Percentiles rank a stretch among this genome's conserved stretches.
phyloP scores from a whole-genome alignment of 805 yeast species.

The Wickerhamia fluorescens region DNA sequence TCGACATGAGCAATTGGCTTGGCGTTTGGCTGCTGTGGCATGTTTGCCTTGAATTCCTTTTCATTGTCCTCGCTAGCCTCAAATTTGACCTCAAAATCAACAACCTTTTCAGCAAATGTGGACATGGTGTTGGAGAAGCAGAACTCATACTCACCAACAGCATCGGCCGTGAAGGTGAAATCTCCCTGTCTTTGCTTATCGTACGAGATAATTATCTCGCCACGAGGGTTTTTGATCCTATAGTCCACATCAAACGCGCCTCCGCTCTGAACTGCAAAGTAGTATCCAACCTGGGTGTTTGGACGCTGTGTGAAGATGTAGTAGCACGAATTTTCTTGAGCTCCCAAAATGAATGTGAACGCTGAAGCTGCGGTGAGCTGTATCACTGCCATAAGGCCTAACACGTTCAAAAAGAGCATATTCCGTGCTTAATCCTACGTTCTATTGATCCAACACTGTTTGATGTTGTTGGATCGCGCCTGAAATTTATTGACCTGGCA shows the following conservation, averaged over 20 bases:
- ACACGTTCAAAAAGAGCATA: conserved; percentile 4
- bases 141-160: conserved; percentile 75
- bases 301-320: conserved; percentile 60
- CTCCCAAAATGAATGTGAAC: conserved; percentile 66
- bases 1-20: conserved; percentile 48
- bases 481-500: too few species aligned
- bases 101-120: conserved; percentile 72
- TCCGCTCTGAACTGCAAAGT: conserved; percentile 79
- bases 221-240: conserved; percentile 50
- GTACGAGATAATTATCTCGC: conserved; percentile 45
- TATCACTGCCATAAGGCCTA: conserved; percentile 12
- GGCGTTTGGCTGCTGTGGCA: conserved; percentile 47
- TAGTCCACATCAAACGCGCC: conserved; percentile 79
- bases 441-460: too few species aligned
- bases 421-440: too few species aligned
- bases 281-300: conserved; percentile 58
- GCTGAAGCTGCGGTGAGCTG: conserved; percentile 44
- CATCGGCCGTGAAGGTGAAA: conserved; percentile 58
- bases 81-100: conserved; percentile 70
- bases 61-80: conserved; percentile 31
- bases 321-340: conserved; percentile 67
- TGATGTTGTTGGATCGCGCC: too few species aligned
- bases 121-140: conserved; percentile 82
- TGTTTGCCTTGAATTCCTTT: conserved; percentile 45
- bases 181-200: conserved; percentile 73